phyloP scores from a whole-genome alignment of 2,329 filamentous ascomycete genomes.

The Didymella exigua region DNA sequence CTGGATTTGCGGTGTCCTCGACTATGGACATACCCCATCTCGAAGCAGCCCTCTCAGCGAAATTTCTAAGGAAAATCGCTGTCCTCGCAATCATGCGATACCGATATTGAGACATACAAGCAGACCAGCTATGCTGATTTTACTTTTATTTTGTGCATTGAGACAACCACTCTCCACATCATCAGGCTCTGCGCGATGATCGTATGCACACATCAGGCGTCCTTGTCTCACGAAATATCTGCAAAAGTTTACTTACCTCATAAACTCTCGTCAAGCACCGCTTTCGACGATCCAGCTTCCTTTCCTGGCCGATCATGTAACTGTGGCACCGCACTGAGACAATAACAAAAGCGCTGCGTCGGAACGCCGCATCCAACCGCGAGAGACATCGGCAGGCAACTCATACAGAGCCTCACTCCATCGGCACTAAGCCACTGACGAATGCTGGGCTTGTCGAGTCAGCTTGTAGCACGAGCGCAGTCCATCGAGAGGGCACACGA shows the following conservation, averaged over 20 bases:
- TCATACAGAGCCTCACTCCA: slow-evolving; percentile 9
- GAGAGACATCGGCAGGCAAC: neutral
- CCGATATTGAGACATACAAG: neutral
- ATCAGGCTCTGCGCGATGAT: neutral
- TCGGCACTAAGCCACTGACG: neutral
- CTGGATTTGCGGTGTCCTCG: neutral
- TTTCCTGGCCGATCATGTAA: slow-evolving; percentile 14
- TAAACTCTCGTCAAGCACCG: neutral
- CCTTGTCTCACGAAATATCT: neutral
- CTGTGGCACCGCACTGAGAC: slow-evolving; percentile 9
- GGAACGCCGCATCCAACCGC: neutral
- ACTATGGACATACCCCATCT: neutral
- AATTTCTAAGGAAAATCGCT: neutral
- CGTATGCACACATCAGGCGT: neutral
- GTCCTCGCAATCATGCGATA: neutral
- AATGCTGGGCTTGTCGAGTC: neutral
- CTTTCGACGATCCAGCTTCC: slow-evolving; percentile 5
- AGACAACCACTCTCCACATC: neutral
- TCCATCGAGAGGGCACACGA: neutral
- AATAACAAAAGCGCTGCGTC: neutral
- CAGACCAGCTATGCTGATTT: neutral
- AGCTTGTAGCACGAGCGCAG: slow-evolving; percentile 9
- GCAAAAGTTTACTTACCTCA: neutral
- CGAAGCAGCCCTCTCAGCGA: neutral
- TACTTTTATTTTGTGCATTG: neutral